Base-by-base conservation (phyloP, 768 basidiomycete genomes). In the Termitomyces sp. region DNA sequence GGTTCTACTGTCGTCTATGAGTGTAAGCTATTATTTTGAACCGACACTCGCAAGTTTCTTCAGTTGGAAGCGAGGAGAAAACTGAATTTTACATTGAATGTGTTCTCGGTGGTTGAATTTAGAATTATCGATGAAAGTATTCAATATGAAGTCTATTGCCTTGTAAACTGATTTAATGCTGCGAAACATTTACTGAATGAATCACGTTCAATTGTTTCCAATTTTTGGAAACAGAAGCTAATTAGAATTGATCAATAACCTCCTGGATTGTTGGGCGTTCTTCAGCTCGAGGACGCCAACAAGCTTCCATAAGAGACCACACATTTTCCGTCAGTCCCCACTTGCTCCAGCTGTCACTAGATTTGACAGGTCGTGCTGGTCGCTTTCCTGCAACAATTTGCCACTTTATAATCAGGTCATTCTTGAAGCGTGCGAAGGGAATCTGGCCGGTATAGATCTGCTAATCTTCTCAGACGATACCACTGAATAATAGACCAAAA, bases 281-380 rank as follows among this genome's bases (percentile, higher is more conserved):
- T 40, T 16, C 51, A 45, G 60, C 28, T 8, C 15, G 3, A 2
- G 7, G 2, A n/a, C 3, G 28, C 60, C 60, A 61, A 22, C 60
- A 61, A 49, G 13, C 33, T 24, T 57, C 36, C 48, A 61, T 61
- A 11, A 61, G 40, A 22, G 22, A 22, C 60, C 60, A 61, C 4
- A 50, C 20, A 24, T 46, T n/a, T 35, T 49, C 39, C 12, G 55
- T 56, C 28, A 61, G 40, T 22, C 54, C 55, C 54, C 60, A 57
- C 13, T n/a, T 46, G 7, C 7, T 50, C 60, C 60, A 61, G 28
- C 54, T 50, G 33, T 32, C 32, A 32, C 53, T 35, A 16, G 46
- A 7, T 33, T 20, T 1, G 5, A 16, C 9, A 7, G 60, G 60
- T 22, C 55, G 12, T 35, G 4, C 40, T 33, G 60, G 60, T 51